Percentiles rank a stretch among this genome's conserved stretches.
Evolutionary conservation across 257 asterid species (phyloP).

Genomic region (Haberlea rhodopensis): DNA sequence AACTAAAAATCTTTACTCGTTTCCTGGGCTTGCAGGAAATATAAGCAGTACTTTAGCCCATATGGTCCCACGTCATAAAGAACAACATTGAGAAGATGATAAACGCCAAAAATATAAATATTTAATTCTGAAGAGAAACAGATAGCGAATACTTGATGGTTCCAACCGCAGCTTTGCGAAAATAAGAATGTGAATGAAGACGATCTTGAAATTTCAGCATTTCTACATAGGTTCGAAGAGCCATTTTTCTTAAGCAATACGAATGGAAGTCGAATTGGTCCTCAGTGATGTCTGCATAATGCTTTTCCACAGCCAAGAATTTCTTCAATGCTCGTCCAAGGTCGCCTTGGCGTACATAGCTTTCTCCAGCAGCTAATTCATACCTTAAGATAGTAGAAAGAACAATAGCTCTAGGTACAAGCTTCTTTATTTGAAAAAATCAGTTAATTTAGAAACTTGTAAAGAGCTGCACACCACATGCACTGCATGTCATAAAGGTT

Average conservation of each 20-base stretch:
- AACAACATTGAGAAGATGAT: constrained; percentile 8
- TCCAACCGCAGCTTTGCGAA: constrained; percentile 91
- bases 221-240: constrained; percentile 85
- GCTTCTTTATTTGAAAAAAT: constrained; percentile 10
- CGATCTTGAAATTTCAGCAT: constrained; percentile 94
- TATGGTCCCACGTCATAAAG: constrained; percentile 10
- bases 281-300: constrained; percentile 89
- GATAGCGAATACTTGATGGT: constrained; percentile 63
- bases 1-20: constrained; percentile 5
- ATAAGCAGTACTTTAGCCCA: not conserved
- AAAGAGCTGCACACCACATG: constrained; percentile 76
- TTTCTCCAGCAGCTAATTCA: constrained; percentile 95
- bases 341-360: constrained; percentile 91
- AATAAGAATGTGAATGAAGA: constrained; percentile 87
- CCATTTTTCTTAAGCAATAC: constrained; percentile 96
- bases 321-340: constrained; percentile 97
- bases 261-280: constrained; percentile 98
- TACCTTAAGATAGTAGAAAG: constrained; percentile 50
- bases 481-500: constrained; percentile 99
- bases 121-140: constrained; percentile 15
- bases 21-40: constrained; percentile 10
- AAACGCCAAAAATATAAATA: constrained; percentile 10
- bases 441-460: constrained; percentile 12
- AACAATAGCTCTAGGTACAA: constrained; percentile 18
- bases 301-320: constrained; percentile 96